Percentiles rank a stretch among this genome's conserved stretches.
These are phyloP conservation scores for Zygoascus bituminiphila DNA, from an alignment of 805 yeast genomes.

Conservation along the genomic window DNA sequence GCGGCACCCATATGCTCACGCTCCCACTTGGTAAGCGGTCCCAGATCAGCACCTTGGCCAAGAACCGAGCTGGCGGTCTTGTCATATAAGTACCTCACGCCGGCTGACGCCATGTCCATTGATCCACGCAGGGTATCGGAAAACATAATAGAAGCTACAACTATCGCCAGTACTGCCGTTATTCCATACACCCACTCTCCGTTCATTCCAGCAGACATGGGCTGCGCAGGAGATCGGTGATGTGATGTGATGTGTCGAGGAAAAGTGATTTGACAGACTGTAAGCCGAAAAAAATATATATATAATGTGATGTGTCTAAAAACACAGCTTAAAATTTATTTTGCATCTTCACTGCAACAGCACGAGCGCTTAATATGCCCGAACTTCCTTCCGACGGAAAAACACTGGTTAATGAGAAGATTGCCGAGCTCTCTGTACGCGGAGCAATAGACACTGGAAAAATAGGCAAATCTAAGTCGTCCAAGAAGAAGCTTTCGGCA, in stretches of 20 bases:
- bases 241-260: not conserved
- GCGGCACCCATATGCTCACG: slow-evolving; percentile 5
- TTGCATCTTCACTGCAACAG: not conserved
- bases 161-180: slow-evolving; percentile 5
- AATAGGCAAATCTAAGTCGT: slow-evolving; percentile 5
- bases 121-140: slow-evolving; percentile 28
- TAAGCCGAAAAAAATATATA: not conserved
- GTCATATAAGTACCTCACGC: slow-evolving; percentile 24
- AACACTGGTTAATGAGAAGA: slow-evolving; percentile 19
- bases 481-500: slow-evolving; percentile 13
- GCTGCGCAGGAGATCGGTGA: not conserved
- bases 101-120: slow-evolving; percentile 26
- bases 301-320: not conserved
- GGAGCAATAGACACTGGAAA: slow-evolving; percentile 2
- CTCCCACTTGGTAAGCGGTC: slow-evolving; percentile 9
- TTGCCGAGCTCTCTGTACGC: slow-evolving; percentile 22
- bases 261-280: not conserved
- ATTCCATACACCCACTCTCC: slow-evolving; percentile 6
- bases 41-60: slow-evolving; percentile 9
- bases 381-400: slow-evolving; percentile 14
- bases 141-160: slow-evolving; percentile 19
- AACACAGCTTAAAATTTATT: not conserved
- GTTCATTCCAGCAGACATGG: not conserved
- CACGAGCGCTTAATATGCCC: slow-evolving; percentile 1
- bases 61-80: slow-evolving; percentile 18